Conservation (phyloP, 2,329 filamentous ascomycete species). For the Xylariaceae sp. region DNA sequence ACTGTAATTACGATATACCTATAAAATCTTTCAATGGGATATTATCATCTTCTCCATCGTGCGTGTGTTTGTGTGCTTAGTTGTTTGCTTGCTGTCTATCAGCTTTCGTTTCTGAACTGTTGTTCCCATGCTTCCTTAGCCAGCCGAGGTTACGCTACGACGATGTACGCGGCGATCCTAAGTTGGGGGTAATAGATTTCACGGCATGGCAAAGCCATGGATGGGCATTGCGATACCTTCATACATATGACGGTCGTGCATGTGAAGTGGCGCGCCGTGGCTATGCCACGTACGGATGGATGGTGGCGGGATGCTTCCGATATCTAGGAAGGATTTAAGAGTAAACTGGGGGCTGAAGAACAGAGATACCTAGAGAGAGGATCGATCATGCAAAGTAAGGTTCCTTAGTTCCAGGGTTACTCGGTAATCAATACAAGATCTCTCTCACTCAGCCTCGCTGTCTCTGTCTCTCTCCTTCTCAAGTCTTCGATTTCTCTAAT, state of each 20-base stretch:
- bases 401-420: no score
- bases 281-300: neutral
- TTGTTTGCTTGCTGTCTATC: neutral
- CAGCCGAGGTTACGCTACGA: no score
- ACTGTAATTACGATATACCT: conserved; percentile 1
- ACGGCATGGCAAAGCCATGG: no score
- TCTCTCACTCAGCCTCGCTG: neutral
- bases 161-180: no score
- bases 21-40: conserved; percentile 10
- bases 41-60: neutral
- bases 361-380: no score
- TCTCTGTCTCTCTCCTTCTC: no score
- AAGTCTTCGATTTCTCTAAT: neutral
- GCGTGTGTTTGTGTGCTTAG: neutral
- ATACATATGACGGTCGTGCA: neutral
- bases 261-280: neutral
- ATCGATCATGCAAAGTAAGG: no score
- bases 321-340: neutral
- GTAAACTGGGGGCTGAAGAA: neutral
- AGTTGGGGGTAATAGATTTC: no score
- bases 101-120: no score
- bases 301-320: neutral
- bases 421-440: neutral
- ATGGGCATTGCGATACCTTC: no score
- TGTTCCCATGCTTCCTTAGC: no score